Conservation (phyloP, 139 green algal species). For the Spirogloea muscicola region DNA sequence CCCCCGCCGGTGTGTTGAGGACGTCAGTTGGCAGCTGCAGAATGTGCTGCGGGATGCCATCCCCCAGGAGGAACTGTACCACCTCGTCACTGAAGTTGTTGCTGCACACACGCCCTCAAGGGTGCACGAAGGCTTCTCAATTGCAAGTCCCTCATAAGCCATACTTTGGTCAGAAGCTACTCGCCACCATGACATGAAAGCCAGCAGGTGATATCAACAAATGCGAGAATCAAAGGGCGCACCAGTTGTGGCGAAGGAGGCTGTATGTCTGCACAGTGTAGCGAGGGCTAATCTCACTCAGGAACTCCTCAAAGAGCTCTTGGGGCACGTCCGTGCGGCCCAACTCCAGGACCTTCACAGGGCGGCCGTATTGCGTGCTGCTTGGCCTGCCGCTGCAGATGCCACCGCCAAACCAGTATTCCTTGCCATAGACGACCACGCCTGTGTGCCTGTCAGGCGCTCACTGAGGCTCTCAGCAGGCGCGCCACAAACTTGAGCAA, state of each 20-base stretch:
- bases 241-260: constrained; percentile 53
- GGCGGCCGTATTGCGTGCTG: constrained; percentile 35
- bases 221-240: too few relatives aligned
- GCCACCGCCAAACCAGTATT: constrained; percentile 48
- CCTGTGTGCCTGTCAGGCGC: too few relatives aligned
- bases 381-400: constrained; percentile 19
- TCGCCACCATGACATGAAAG: too few relatives aligned
- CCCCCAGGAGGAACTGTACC: constrained; percentile 39
- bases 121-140: too few relatives aligned
- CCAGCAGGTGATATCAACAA: too few relatives aligned
- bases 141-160: too few relatives aligned
- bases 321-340: constrained; percentile 33
- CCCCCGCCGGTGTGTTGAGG: constrained; percentile 32
- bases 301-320: constrained; percentile 46
- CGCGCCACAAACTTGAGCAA: too few relatives aligned
- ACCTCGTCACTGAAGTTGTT: constrained; percentile 56
- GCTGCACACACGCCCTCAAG: too few relatives aligned
- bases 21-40: constrained; percentile 40
- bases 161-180: too few relatives aligned
- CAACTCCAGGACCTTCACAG: constrained; percentile 40
- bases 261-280: constrained; percentile 39
- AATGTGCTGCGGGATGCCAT: constrained; percentile 49
- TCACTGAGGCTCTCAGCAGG: too few relatives aligned
- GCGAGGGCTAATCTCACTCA: constrained; percentile 30
- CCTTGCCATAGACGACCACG: constrained; percentile 46